Base-by-base conservation (phyloP, 306 rosid genomes). In the Rosa persica region DNA sequence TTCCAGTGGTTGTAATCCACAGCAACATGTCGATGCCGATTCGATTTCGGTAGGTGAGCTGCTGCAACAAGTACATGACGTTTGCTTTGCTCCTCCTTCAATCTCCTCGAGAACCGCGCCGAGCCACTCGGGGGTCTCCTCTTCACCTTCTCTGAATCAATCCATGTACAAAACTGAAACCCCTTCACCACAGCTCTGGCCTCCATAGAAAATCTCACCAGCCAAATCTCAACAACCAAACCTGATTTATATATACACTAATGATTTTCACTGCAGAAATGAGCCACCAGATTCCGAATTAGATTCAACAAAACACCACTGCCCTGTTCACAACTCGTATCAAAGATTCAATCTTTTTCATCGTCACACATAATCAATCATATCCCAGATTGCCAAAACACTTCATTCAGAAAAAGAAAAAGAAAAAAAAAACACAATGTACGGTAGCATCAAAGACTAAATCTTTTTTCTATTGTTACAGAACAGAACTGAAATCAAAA, bases 91-190 rank as follows among this genome's bases (percentile, higher is more conserved):
- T 86, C 82, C 54, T 85, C 80, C 52, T 78, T 73, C 48, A 74
- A 67, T 64, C 84, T 82, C 55, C 57, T 77, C 75, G 89, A 67
- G 64, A 84, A 76, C 38, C 39, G 82, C 8, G 88, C 73, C 62
- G 84, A 75, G 68, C 82, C 73, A 47, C 76, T 57, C 23, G 87
- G 79, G 69, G 57, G 83, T 79, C 73, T 71, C 81, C 73, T 73
- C 61, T 61, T 74, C 49, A 85, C 8, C 65, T 57, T 83, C 49
- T 85, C 91, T 6, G 85, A 79, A 66, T 81, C 86, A 66, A 83
- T 82, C 83, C 86, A 68, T 77, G 83, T 72, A 15, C 92, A 78
- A 36, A 88, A 76, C 39, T 80, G 84, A 70, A 87, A 60, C 76
- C 76, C 60, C 49, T 84, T 88, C 0, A 82, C 83, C 67, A 65